phyloP scores from a whole-genome alignment of 2,329 filamentous ascomycete species.

The Fusarium ramigenum region DNA sequence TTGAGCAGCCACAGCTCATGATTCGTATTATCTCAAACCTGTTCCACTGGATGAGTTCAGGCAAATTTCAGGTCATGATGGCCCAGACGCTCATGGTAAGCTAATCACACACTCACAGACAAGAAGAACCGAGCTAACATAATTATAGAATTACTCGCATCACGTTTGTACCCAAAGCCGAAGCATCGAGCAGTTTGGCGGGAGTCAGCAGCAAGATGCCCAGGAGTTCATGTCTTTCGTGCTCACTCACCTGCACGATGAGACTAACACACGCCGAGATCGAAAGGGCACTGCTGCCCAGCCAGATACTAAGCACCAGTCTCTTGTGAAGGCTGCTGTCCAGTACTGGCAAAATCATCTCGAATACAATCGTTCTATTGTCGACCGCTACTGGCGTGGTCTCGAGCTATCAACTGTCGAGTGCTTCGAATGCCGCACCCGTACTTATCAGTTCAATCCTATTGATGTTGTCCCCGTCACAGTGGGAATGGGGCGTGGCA shows the following conservation, averaged over 20 bases:
- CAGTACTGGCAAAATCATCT: slow-evolving; percentile 80
- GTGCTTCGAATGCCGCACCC: slow-evolving; percentile 68
- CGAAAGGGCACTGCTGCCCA: slow-evolving; percentile 45
- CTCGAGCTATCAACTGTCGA: slow-evolving; percentile 77
- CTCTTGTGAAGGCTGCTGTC: slow-evolving; percentile 65
- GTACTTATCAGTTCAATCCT: slow-evolving; percentile 54
- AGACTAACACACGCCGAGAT: slow-evolving; percentile 74
- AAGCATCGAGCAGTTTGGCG: slow-evolving; percentile 66
- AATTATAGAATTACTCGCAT: slow-evolving; percentile 62
- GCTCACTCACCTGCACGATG: slow-evolving; percentile 82
- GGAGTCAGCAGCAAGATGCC: slow-evolving; percentile 85
- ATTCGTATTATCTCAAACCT: slow-evolving; percentile 67
- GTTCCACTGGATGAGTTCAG: slow-evolving; percentile 65
- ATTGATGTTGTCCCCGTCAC: slow-evolving; percentile 65
- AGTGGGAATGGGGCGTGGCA: slow-evolving; percentile 45
- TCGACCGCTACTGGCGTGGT: slow-evolving; percentile 82
- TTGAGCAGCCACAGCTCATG: slow-evolving; percentile 66
- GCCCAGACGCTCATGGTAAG: slow-evolving; percentile 67
- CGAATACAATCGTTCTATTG: slow-evolving; percentile 75
- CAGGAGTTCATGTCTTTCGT: slow-evolving; percentile 90
- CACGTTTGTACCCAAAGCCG: slow-evolving; percentile 48
- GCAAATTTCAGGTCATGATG: slow-evolving; percentile 61
- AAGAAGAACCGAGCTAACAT: slow-evolving; percentile 35
- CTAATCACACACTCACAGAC: slow-evolving; percentile 1
- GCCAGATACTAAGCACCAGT: slow-evolving; percentile 47